Percentiles rank a stretch among this genome's conserved stretches.
Evolutionary conservation across 1,139 yeast species (phyloP).

Genomic region (Lodderomyces pseudojiufengensis): DNA sequence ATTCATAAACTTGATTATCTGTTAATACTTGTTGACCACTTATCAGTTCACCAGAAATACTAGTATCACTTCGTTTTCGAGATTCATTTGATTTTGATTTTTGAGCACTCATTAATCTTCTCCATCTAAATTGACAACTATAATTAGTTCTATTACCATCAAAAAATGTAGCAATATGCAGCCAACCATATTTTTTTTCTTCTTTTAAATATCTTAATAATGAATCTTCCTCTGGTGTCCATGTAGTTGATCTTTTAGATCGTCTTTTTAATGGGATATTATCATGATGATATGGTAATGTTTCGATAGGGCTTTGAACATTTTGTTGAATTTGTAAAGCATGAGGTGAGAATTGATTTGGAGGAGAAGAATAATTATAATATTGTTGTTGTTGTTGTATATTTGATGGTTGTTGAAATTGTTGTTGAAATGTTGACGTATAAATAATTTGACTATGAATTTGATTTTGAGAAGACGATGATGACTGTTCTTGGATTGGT

Average conservation of each 20-base stretch:
- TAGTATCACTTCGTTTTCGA: no score
- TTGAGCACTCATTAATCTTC: conserved; percentile 34
- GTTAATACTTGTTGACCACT: no score
- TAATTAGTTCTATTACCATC: conserved; percentile 40
- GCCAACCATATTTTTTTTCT: conserved; percentile 44
- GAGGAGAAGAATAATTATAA: background rate
- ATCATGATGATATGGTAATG: no score
- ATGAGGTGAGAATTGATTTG: no score
- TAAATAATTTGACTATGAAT: background rate
- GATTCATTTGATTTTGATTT: conserved; percentile 4
- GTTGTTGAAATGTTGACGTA: background rate
- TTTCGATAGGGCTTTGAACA: no score
- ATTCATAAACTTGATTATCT: no score
- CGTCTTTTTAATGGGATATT: conserved; percentile 13
- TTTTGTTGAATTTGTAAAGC: no score
- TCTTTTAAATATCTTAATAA: conserved; percentile 37
- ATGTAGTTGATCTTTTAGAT: conserved; percentile 35
- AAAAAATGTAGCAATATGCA: conserved; percentile 42
- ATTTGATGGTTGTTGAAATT: background rate
- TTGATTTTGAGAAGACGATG: background rate
- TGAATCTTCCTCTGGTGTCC: conserved; percentile 41
- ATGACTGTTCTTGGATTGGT: background rate
- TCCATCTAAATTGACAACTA: conserved; percentile 49
- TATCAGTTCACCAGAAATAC: no score
- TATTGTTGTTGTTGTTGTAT: conserved; percentile 3